These are phyloP conservation scores for Conoideocrella luteorostrata DNA, from an alignment of 2,329 filamentous ascomycete genomes.

Conservation along the genomic window DNA sequence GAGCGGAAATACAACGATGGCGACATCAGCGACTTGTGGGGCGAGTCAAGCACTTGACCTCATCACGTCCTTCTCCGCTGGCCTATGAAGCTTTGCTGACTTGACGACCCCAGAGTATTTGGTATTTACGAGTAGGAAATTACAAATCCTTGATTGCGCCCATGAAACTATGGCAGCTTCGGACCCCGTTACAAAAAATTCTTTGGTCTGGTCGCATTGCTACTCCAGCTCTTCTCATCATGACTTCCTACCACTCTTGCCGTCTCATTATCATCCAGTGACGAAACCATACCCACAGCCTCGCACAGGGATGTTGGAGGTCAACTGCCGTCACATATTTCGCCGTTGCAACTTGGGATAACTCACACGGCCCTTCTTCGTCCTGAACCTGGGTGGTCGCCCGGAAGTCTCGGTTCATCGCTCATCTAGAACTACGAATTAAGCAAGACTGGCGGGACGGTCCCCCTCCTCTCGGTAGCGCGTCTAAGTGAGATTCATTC, in stretches of 20 bases:
- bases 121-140: too few species aligned
- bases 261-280: background rate
- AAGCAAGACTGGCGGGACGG: background rate
- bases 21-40: slow-evolving; percentile 9
- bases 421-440: background rate
- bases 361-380: too few species aligned
- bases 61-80: slow-evolving; percentile 7
- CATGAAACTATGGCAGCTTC: too few species aligned
- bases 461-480: background rate
- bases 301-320: too few species aligned
- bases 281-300: background rate
- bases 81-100: background rate
- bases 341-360: background rate
- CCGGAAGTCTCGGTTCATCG: background rate
- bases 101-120: background rate
- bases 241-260: background rate
- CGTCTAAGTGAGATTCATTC: background rate
- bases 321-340: background rate
- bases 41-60: slow-evolving; percentile 8
- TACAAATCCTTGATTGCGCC: too few species aligned
- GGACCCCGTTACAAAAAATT: too few species aligned
- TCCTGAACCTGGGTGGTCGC: too few species aligned
- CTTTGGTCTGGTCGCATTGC: too few species aligned
- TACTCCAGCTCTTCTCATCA: too few species aligned
- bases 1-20: slow-evolving; percentile 8